Evolutionary conservation across 805 yeast species (phyloP), one percentile per base, ranked within the genome.

Genomic region (Metschnikowia henanensis): DNA sequence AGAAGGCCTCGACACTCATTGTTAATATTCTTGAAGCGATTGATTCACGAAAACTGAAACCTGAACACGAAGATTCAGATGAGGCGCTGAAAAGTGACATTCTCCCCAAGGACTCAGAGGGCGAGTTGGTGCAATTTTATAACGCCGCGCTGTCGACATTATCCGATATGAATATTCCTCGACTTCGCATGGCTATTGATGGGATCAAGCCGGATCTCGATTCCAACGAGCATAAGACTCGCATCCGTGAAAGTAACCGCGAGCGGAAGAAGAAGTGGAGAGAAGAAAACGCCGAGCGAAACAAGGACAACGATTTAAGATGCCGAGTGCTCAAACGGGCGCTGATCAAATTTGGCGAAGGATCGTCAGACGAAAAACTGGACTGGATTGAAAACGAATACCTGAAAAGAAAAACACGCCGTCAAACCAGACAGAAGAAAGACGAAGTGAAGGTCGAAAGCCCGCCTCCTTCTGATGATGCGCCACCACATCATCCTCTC

Each of bases 281-380:
- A 56, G 91, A 81, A 51, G 82, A 79, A 21, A 89, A 92, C 58
- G 76, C 79, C 7, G 84, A 84, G 47, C 74, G 94, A 51, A 91
- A 91, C 62, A 84, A 87, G 66, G 96, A 90, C 61, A 84, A 88
- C 56, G 98, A 92, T 59, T 69, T 92, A 42, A 74, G 95, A 40
- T 80, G 87, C 0, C 72, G 98, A 43, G 83, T 92, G 17, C 75
- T 78, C 50, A 84, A 83, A 51, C 72, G 94, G 31, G 97, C 97
- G 0, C 70, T 67, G 30, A 66, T 64, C 16, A 65, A 84, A 52
- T 90, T 80, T 65, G 94, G 96, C 1, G 76, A 71, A 8, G 71
- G 65, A 0, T 81, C 79, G 6, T 65, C 83, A 9, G 72, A 67
- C 8, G 80, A 75, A 35, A 77, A 79, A 49, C 60, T 63, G 32